These are phyloP conservation scores for Brettanomyces sp. DNA, from an alignment of 805 yeast genomes.

Conservation along the genomic window DNA sequence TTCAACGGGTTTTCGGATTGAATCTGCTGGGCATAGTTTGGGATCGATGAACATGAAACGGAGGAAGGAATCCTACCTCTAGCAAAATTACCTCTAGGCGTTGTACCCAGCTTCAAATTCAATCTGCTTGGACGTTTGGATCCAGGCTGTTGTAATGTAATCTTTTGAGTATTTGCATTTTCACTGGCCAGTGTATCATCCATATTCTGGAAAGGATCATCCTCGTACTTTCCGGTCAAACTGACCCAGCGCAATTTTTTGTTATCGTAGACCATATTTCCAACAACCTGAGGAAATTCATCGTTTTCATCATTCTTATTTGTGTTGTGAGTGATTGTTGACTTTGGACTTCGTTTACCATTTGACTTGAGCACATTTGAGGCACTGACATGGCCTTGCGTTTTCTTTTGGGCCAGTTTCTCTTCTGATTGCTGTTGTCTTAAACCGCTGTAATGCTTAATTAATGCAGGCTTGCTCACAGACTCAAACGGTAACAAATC, in stretches of 20 bases:
- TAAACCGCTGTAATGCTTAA: slow-evolving; percentile 9
- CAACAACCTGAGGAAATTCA: slow-evolving; percentile 29
- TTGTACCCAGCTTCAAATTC: not conserved
- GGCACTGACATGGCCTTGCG: not conserved
- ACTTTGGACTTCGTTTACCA: not conserved
- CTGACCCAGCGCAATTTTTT: slow-evolving; percentile 53
- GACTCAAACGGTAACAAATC: slow-evolving; percentile 45
- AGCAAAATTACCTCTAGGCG: not conserved
- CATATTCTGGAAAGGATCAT: slow-evolving; percentile 40
- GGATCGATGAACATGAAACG: slow-evolving; percentile 1
- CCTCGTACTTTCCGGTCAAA: slow-evolving; percentile 30
- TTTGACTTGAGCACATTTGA: not conserved
- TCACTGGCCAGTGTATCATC: slow-evolving; percentile 29
- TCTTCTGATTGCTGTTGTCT: slow-evolving; percentile 3
- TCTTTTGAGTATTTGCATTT: slow-evolving; percentile 3
- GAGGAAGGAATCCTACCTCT: slow-evolving; percentile 2
- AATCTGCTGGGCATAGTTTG: not conserved
- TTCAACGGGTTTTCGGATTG: slow-evolving; percentile 11
- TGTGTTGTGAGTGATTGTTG: not conserved
- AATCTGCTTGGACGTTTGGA: not conserved
- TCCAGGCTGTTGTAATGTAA: not conserved
- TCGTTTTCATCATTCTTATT: not conserved
- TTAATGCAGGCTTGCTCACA: slow-evolving; percentile 29
- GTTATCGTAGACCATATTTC: slow-evolving; percentile 53
- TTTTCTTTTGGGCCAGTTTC: not conserved